These are phyloP conservation scores for Chrysopogon serrulatus DNA, from an alignment of 176 grass and related monocot genomes.

Conservation along the genomic window DNA sequence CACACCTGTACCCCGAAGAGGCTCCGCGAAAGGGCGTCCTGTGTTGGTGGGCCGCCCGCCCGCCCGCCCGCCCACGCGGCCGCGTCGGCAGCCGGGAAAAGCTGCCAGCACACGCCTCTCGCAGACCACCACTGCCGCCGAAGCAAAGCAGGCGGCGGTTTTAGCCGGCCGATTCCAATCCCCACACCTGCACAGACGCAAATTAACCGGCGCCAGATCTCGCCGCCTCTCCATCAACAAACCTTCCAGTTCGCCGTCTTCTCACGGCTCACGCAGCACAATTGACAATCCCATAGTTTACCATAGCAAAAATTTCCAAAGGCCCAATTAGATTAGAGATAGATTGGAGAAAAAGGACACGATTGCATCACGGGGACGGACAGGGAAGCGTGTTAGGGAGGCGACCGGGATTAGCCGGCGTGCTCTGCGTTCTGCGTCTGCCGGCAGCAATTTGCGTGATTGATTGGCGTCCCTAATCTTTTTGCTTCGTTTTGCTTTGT, in stretches of 20 bases:
- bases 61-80: too few species aligned
- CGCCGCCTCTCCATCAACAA: not conserved
- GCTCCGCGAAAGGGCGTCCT: not conserved
- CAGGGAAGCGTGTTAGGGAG: not conserved
- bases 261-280: not conserved
- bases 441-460: not conserved
- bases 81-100: not conserved
- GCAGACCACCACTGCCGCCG: not conserved
- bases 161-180: not conserved
- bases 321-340: too few species aligned
- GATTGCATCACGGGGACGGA: not conserved
- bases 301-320: not conserved
- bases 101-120: not conserved
- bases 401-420: not conserved
- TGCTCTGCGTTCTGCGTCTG: not conserved
- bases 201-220: not conserved
- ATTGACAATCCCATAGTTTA: too few species aligned
- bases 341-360: not conserved
- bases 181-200: not conserved
- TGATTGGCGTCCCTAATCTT: slow-evolving; percentile 9
- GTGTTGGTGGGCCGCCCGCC: not conserved
- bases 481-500: not conserved
- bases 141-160: not conserved
- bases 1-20: too few species aligned
- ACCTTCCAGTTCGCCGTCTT: not conserved